Evolutionary conservation across 208 protist genomes (phyloP), one percentile per base, ranked within the genome.

Genomic region (Tritrichomonas foetus): DNA sequence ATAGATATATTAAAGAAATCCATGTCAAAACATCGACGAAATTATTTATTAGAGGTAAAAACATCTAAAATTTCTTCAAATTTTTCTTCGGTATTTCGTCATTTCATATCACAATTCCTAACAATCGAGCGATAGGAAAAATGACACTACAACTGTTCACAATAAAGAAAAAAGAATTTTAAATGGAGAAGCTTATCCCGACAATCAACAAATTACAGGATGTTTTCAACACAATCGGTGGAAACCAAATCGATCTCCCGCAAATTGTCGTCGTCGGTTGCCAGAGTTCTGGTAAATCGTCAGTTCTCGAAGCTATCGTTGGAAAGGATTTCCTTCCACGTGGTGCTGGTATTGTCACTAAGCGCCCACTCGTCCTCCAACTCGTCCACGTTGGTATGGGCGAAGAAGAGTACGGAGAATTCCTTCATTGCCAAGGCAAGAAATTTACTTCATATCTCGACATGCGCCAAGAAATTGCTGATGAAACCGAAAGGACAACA

Each of bases 241-340:
- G 61, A 13, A 25, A 94, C 8, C 55, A 66, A 41, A 47, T 95
- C 0, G 72, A 95, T 66, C 93, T 95, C 30, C 95, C 95, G 1
- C 94, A 95, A 94, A 94, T 95, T 39, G 95, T 94, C 36, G 94
- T 95, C n/a, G 93, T 95, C 69, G 95, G 95, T 36, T 94, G 55
- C 20, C 95, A 95, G 74, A 89, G 47, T 30, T 93, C 93, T 50
- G 95, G 95, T 55, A 95, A 95, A 82, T 94, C 93, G 25, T 95
- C 95, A 27, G 99, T 99, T 64, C 96, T 99, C 27, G 99, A 99
- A 96, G 97, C 97, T 78, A 97, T 99, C 92, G 98, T 99, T 0
- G 98, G 98, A 0, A 96, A 97, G 92, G 99, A 99, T 95, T 99
- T 99, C 94, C 95, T 99, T 16, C 99, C 99, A 8, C 97, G 99